phyloP scores from a whole-genome alignment of 306 rosid genomes.

The Cucumis cinereus region DNA sequence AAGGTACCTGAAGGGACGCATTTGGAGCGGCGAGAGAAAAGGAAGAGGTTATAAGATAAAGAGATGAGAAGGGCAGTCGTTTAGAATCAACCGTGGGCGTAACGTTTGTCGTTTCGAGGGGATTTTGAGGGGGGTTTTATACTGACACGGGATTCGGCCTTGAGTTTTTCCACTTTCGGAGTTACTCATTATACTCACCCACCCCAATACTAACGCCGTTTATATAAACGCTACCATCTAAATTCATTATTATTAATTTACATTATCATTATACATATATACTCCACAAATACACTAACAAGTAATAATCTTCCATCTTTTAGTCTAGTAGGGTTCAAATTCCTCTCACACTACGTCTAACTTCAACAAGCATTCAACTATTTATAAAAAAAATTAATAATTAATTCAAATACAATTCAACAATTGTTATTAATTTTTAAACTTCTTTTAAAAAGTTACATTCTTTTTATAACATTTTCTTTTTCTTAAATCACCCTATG shows the following conservation, averaged over 20 bases:
- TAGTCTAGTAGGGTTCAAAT: neutral
- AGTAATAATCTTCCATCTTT: neutral
- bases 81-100: neutral
- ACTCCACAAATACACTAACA: neutral
- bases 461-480: too few species aligned
- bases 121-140: conserved; percentile 3
- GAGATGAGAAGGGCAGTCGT: neutral
- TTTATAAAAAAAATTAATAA: too few species aligned
- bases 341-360: neutral
- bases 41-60: neutral
- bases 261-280: neutral
- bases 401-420: too few species aligned
- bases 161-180: neutral
- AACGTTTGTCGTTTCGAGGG: conserved; percentile 5
- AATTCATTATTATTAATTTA: neutral
- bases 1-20: conserved; percentile 47
- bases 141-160: neutral
- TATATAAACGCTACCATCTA: neutral
- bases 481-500: too few species aligned
- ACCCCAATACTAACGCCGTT: neutral
- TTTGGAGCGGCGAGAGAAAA: conserved; percentile 12
- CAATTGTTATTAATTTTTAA: too few species aligned
- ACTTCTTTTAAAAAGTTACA: too few species aligned
- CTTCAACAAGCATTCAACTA: neutral
- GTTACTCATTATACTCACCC: neutral